Percentiles rank a stretch among this genome's conserved stretches.
These are phyloP conservation scores for Odontarrhena argentea DNA, from an alignment of 345 rosid species.

Conservation along the genomic window DNA sequence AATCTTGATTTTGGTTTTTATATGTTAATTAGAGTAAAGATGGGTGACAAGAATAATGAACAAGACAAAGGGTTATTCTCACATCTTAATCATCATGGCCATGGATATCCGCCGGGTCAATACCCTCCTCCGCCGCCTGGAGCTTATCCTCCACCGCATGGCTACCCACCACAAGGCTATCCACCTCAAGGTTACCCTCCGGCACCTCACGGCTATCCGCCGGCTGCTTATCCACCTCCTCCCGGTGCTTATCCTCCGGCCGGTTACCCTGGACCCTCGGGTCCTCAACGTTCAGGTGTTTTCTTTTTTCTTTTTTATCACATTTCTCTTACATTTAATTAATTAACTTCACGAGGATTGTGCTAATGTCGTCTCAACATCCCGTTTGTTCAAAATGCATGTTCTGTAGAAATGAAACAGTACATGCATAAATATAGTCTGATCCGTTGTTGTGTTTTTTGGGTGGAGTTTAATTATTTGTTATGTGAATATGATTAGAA, in stretches of 20 bases:
- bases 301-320: neutral
- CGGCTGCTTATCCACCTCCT: slow-evolving; percentile 41
- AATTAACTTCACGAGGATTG: neutral
- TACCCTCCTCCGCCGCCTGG: slow-evolving; percentile 62
- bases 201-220: slow-evolving; percentile 44
- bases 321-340: slow-evolving; percentile 1
- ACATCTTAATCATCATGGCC: slow-evolving; percentile 44
- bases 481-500: slow-evolving; percentile 6
- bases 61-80: slow-evolving; percentile 47
- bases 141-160: slow-evolving; percentile 55
- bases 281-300: slow-evolving; percentile 66
- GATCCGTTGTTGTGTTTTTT: slow-evolving; percentile 6
- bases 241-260: slow-evolving; percentile 63
- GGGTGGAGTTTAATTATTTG: neutral
- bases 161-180: slow-evolving; percentile 47
- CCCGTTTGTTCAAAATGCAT: too few species aligned
- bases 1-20: neutral
- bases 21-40: slow-evolving; percentile 20
- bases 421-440: neutral
- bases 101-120: slow-evolving; percentile 45
- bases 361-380: too few species aligned
- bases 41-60: slow-evolving; percentile 43
- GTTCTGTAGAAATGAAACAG: too few species aligned
- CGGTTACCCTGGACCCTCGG: slow-evolving; percentile 68
- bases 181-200: slow-evolving; percentile 48